Base-by-base conservation (phyloP, 805 yeast species). In the Teunomyces lycoperdinae region DNA sequence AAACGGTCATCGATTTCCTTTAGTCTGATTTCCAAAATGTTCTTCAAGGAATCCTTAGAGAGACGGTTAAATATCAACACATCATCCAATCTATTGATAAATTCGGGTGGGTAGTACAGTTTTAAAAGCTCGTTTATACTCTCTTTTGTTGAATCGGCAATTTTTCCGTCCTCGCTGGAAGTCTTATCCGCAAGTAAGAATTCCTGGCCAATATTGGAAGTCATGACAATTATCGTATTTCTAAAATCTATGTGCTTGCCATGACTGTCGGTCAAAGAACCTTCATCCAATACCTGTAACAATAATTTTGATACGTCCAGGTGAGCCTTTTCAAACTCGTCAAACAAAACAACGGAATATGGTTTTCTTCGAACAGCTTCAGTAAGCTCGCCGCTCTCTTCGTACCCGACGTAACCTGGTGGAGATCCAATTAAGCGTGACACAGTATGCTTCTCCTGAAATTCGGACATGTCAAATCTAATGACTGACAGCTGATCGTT, bases 311-410 rank as follows among this genome's bases (percentile, higher is more conserved):
- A 84, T n/a, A 92, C 86, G 67, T 92, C 99, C 2, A 90, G 86
- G 65, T 94, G 98, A 0, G 99, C 98, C 67, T 92, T 92, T 60
- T 92, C 99, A 66, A 92, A 89, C 70, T 92, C 99, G 67, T 92
- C 99, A 64, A 92, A 94, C 49, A 92, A 70, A 1, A 92, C 86
- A 26, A 92, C 96, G 0, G 97, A 79, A 57, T 92, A 92, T 7
- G 99, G 99, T 61, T 90, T 91, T 59, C 98, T 80, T 62, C 97
- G 80, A 8, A 94, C 95, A 5, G 96, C 96, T 67, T 94, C 98
- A 1, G 99, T 94, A 53, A 94, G 75, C 67, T 94, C 98, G 44
- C 99, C 99, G 63, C 90, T 87, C 58, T 87, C 94, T 61, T 92
- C 99, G 69, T 90, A 91, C 46, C 97, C 94, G 17, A 92, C 97